A percentile compares a stretch with the other conserved stretches of the same genome.
phyloP scores from a whole-genome alignment of 805 yeast species.

The Monosporozyma unispora region DNA sequence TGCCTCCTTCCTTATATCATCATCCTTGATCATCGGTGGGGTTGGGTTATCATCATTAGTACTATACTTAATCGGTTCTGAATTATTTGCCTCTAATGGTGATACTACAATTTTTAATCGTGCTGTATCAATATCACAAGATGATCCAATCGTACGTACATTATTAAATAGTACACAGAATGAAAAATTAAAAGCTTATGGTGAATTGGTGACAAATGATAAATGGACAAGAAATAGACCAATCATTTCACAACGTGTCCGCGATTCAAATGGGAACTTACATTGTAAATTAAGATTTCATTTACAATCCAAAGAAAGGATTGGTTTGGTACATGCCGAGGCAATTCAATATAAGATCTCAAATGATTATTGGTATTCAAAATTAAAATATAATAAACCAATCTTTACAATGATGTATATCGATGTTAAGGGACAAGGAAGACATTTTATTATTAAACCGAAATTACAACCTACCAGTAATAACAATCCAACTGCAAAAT shows the following conservation, averaged over 20 bases:
- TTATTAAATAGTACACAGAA: conserved; percentile 46
- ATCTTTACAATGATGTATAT: conserved; percentile 64
- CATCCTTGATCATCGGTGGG: conserved; percentile 58
- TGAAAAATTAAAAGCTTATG: conserved; percentile 71
- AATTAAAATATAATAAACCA: conserved; percentile 50
- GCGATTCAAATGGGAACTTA: conserved; percentile 70
- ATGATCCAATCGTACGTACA: conserved; percentile 50
- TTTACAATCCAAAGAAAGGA: conserved; percentile 59
- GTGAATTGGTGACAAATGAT: conserved; percentile 56
- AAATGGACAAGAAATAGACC: conserved; percentile 89
- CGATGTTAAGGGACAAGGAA: conserved; percentile 62
- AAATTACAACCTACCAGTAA: conserved; percentile 26
- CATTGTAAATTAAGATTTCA: conserved; percentile 79
- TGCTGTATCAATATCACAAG: conserved; percentile 68
- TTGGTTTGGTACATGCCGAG: conserved; percentile 71
- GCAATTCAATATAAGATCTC: conserved; percentile 31
- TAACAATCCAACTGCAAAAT: not conserved
- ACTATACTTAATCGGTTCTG: conserved; percentile 67
- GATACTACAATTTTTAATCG: conserved; percentile 86
- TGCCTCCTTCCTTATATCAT: conserved; percentile 52
- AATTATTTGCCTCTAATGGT: conserved; percentile 79
- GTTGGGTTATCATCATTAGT: conserved; percentile 58
- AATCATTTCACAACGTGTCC: conserved; percentile 50
- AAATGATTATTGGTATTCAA: not conserved
- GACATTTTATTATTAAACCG: conserved; percentile 65